phyloP scores from a whole-genome alignment of 1,139 yeast genomes.

The Wickerhamomyces sp. region DNA sequence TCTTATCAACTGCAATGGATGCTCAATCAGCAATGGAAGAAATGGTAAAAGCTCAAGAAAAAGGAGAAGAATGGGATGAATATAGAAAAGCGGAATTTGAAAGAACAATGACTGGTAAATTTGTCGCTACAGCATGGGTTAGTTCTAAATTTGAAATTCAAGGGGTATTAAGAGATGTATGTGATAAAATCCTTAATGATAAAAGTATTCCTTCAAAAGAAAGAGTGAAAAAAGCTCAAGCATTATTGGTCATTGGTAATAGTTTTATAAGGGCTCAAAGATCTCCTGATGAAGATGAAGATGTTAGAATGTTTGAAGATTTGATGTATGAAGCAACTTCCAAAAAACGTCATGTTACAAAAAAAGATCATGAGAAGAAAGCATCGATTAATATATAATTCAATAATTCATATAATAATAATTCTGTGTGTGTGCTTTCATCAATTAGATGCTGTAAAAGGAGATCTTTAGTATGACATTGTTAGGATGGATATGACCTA shows the following conservation, averaged over 20 bases:
- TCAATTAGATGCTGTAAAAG: too few species aligned
- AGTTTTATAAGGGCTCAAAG: slow-evolving; percentile 52
- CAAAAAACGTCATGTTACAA: slow-evolving; percentile 30
- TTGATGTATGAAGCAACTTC: slow-evolving; percentile 64
- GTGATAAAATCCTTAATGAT: slow-evolving; percentile 55
- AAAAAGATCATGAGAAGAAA: slow-evolving; percentile 8
- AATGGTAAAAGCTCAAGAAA: slow-evolving; percentile 50
- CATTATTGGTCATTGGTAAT: slow-evolving; percentile 52
- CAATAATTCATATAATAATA: background rate
- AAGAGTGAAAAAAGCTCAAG: slow-evolving; percentile 54
- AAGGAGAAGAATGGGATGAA: slow-evolving; percentile 43
- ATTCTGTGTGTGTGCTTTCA: too few species aligned
- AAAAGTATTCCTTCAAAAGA: slow-evolving; percentile 46
- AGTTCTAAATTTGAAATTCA: slow-evolving; percentile 71
- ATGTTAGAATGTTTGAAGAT: slow-evolving; percentile 71
- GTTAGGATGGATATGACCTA: too few species aligned
- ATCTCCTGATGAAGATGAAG: slow-evolving; percentile 67
- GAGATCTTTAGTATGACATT: too few species aligned
- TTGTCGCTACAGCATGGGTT: slow-evolving; percentile 77
- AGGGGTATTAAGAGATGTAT: slow-evolving; percentile 60
- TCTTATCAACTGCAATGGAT: slow-evolving; percentile 66
- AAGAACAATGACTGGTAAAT: slow-evolving; percentile 63
- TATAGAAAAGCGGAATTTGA: slow-evolving; percentile 59
- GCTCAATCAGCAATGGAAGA: slow-evolving; percentile 75
- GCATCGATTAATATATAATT: background rate